Percentiles rank a stretch among this genome's conserved stretches.
Conservation (phyloP, 2,329 filamentous ascomycete species). For the Microthyrium microscopicum region DNA sequence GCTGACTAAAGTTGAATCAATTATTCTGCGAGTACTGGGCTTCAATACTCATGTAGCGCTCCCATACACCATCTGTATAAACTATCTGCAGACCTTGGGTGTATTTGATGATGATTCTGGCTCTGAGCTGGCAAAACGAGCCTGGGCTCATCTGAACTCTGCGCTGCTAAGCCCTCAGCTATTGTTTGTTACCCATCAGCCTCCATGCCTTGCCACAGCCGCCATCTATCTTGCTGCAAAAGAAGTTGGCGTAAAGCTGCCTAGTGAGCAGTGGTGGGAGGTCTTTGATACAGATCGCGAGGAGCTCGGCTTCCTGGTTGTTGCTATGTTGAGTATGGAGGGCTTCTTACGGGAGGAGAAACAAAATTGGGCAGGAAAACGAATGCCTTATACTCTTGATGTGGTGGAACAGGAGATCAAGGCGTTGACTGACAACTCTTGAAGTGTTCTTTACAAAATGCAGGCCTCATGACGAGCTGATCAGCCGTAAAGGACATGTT, state of each 20-base stretch:
- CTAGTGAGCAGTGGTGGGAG: constrained; percentile 87
- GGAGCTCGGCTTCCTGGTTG: constrained; percentile 82
- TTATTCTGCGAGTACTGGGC: constrained; percentile 56
- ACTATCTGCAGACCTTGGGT: constrained; percentile 81
- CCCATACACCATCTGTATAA: constrained; percentile 73
- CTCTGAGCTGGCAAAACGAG: constrained; percentile 42
- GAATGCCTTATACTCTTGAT: constrained; percentile 42
- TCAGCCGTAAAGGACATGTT: too few relatives aligned
- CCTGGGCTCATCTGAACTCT: constrained; percentile 69
- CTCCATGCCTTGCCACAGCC: constrained; percentile 66
- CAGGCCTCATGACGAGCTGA: too few relatives aligned
- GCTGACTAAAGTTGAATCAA: constrained; percentile 59
- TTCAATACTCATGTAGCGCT: constrained; percentile 77
- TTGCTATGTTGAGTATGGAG: constrained; percentile 65
- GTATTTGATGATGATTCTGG: constrained; percentile 32
- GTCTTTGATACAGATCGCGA: constrained; percentile 93
- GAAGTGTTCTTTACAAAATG: too few relatives aligned
- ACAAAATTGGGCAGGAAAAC: constrained; percentile 32
- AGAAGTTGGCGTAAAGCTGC: constrained; percentile 60
- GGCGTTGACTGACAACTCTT: too few relatives aligned
- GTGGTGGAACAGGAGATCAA: constrained; percentile 44
- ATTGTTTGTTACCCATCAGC: constrained; percentile 84
- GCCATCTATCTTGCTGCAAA: constrained; percentile 80
- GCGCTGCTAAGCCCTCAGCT: constrained; percentile 75
- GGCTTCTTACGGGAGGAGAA: constrained; percentile 47